These are phyloP conservation scores for Xylaria sp. DNA, from an alignment of 495 filamentous ascomycete genomes.

Conservation along the genomic window DNA sequence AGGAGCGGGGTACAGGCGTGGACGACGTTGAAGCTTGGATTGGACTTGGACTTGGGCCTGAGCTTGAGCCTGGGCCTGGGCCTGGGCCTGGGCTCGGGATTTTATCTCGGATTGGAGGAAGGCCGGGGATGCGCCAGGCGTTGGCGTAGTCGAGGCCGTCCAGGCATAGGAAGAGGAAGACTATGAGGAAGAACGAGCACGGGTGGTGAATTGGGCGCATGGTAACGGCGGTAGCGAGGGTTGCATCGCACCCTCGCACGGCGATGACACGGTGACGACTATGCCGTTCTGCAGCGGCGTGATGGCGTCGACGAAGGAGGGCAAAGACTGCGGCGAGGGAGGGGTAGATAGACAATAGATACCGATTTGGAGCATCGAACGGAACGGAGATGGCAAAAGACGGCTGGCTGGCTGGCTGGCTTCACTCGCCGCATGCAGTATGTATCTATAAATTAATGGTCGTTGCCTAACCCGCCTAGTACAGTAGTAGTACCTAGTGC, in stretches of 20 bases:
- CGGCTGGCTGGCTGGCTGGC: too few relatives aligned
- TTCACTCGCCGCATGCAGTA: too few relatives aligned
- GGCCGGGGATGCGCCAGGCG: slow-evolving; percentile 26
- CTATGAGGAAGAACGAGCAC: background rate
- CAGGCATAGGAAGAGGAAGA: slow-evolving; percentile 23
- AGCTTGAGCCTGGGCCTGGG: too few relatives aligned
- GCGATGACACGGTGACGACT: slow-evolving; percentile 3
- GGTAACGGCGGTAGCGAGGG: background rate
- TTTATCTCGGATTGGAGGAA: slow-evolving; percentile 16
- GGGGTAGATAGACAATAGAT: background rate
- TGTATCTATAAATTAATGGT: too few relatives aligned
- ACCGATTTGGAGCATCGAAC: too few relatives aligned
- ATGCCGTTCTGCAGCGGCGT: background rate
- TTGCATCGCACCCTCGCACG: slow-evolving; percentile 20
- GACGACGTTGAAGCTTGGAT: background rate
- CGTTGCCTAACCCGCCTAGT: too few relatives aligned
- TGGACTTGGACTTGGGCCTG: too few relatives aligned
- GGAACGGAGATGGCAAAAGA: too few relatives aligned
- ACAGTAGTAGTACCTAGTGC: too few relatives aligned
- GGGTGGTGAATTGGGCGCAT: slow-evolving; percentile 15
- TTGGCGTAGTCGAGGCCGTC: background rate
- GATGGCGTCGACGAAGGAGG: background rate
- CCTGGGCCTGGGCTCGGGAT: background rate
- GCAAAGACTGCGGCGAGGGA: background rate
- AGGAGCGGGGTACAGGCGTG: slow-evolving; percentile 21